A percentile compares a stretch with the other conserved stretches of the same genome.
Evolutionary conservation across 1,284 basidiomycete genomes (phyloP).

Genomic region (Somion occarium): DNA sequence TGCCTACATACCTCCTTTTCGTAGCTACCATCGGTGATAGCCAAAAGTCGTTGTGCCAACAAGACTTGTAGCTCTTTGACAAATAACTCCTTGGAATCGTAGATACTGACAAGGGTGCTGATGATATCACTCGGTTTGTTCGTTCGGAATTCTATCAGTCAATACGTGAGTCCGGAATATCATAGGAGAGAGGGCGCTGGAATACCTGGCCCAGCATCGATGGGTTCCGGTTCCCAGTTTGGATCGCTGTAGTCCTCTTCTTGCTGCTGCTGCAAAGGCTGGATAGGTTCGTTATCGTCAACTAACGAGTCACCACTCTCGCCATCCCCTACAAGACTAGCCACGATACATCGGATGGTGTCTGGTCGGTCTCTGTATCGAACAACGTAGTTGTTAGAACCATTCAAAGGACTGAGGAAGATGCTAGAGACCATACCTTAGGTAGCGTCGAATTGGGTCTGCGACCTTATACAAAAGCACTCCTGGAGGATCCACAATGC

Average conservation of each 20-base stretch:
- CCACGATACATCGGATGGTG: conserved; percentile 91
- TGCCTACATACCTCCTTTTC: conserved; percentile 72
- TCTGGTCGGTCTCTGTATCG: conserved; percentile 73
- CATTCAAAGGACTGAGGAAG: too few species aligned
- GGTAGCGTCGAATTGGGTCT: conserved; percentile 83
- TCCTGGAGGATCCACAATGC: conserved; percentile 88
- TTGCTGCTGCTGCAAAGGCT: conserved; percentile 66
- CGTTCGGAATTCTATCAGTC: conserved; percentile 71
- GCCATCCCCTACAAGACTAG: conserved; percentile 82
- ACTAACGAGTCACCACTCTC: conserved; percentile 77
- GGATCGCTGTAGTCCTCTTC: conserved; percentile 86
- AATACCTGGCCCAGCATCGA: conserved; percentile 87
- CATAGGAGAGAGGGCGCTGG: conserved; percentile 8
- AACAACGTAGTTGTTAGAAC: background rate
- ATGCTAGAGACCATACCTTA: conserved; percentile 46
- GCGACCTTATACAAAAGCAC: conserved; percentile 91
- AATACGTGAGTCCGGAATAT: background rate
- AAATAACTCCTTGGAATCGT: conserved; percentile 91
- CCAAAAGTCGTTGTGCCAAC: conserved; percentile 78
- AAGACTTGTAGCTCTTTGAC: conserved; percentile 90
- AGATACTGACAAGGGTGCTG: conserved; percentile 93
- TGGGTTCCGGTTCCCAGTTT: conserved; percentile 90
- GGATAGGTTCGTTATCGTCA: conserved; percentile 75
- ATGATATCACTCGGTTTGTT: conserved; percentile 89
- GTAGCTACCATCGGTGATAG: conserved; percentile 73